phyloP scores from a whole-genome alignment of 1,284 basidiomycete species.

The Leccinum solheimii region DNA sequence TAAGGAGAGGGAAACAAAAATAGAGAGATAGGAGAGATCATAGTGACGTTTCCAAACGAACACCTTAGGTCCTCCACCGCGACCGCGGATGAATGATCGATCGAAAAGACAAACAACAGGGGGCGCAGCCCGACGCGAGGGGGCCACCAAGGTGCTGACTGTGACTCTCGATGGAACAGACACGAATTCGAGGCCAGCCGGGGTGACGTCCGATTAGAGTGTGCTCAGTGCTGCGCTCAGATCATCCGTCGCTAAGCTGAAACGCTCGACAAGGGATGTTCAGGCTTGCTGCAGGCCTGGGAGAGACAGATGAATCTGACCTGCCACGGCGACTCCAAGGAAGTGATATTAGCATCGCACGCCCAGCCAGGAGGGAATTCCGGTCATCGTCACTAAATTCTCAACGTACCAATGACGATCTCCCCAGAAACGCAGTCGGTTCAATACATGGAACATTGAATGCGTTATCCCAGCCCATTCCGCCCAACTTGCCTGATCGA shows the following conservation, averaged over 20 bases:
- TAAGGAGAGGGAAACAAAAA: not conserved
- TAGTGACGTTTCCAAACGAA: not conserved
- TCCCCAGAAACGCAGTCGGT: not conserved
- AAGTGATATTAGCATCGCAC: not conserved
- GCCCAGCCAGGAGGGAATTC: not conserved
- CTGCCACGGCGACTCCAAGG: not conserved
- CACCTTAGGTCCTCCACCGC: not conserved
- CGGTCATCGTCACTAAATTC: not conserved
- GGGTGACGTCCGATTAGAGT: not conserved
- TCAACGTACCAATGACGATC: not conserved
- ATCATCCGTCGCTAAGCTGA: slow-evolving; percentile 7
- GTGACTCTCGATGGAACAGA: not conserved
- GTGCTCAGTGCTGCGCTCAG: not conserved
- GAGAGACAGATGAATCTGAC: not conserved
- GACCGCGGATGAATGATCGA: not conserved
- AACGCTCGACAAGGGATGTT: not conserved
- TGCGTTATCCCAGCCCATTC: not conserved
- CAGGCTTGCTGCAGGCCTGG: slow-evolving; percentile 6
- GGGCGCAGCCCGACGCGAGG: not conserved
- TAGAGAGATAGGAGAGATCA: not conserved
- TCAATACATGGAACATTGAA: not conserved
- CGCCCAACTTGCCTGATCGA: not conserved
- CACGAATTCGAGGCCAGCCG: not conserved
- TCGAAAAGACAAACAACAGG: not conserved
- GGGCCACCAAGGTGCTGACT: not conserved